phyloP scores from a whole-genome alignment of 2,329 filamentous ascomycete genomes.

The Cladosporium sp. region DNA sequence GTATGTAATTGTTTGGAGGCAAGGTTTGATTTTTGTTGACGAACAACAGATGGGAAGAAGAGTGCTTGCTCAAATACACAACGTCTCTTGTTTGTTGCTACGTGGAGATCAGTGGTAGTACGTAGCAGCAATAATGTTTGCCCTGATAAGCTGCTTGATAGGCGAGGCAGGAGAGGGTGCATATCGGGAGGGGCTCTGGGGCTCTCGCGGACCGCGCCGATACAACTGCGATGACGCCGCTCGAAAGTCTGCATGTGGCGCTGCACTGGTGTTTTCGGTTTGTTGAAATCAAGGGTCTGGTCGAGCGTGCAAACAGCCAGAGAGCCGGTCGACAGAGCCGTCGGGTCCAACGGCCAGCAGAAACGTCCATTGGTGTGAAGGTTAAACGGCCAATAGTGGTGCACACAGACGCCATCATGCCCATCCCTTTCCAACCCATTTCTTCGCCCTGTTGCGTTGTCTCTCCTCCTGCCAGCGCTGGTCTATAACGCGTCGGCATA shows the following conservation, averaged over 20 bases:
- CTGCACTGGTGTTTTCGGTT: background rate
- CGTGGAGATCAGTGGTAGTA: constrained; percentile 8
- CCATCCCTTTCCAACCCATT: constrained; percentile 12
- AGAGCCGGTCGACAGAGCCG: background rate
- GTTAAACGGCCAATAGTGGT: constrained; percentile 8
- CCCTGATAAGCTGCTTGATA: constrained; percentile 20
- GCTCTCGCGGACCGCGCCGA: constrained; percentile 5
- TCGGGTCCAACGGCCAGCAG: constrained; percentile 15
- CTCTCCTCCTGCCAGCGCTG: background rate
- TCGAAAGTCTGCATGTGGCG: background rate
- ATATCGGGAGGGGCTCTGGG: background rate
- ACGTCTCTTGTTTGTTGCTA: constrained; percentile 15
- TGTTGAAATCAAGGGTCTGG: background rate
- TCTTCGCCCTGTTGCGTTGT: background rate
- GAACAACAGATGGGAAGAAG: background rate
- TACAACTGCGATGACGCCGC: background rate
- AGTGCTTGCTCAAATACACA: background rate
- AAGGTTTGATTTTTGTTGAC: background rate
- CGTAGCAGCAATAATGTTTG: constrained; percentile 14
- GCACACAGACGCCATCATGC: constrained; percentile 8
- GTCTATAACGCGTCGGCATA: constrained; percentile 9
- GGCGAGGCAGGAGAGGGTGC: constrained; percentile 15
- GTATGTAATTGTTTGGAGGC: background rate
- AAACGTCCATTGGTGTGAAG: background rate
- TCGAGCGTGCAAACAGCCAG: background rate